phyloP scores from a whole-genome alignment of 164 flowering plant species.

The Chloranthus sessilifolius region DNA sequence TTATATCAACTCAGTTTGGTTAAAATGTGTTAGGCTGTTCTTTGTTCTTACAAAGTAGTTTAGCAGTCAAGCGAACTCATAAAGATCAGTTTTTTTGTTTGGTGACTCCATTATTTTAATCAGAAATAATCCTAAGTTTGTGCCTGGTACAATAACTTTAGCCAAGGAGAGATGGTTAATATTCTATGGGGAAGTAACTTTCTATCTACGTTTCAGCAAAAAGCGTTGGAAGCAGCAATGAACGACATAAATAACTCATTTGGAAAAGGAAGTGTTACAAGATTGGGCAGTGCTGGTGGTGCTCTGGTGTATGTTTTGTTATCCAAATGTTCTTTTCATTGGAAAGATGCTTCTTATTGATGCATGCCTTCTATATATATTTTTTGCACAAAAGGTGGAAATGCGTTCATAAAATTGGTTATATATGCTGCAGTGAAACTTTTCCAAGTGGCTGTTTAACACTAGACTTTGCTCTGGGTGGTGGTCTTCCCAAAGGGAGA shows the following conservation, averaged over 20 bases:
- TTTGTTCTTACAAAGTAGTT: too few species aligned
- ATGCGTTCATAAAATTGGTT: conserved; percentile 4
- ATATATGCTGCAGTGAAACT: conserved; percentile 65
- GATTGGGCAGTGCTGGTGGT: conserved; percentile 99
- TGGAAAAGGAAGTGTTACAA: conserved; percentile 97
- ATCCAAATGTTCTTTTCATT: conserved; percentile 2
- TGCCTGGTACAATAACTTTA: too few species aligned
- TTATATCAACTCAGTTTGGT: too few species aligned
- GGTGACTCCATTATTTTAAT: too few species aligned
- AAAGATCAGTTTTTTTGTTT: too few species aligned
- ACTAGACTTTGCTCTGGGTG: conserved; percentile 89
- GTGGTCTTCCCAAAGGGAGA: conserved; percentile 97
- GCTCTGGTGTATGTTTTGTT: conserved; percentile 74
- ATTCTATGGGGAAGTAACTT: too few species aligned
- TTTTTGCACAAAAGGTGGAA: neutral
- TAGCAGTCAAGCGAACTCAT: too few species aligned
- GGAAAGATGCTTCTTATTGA: neutral
- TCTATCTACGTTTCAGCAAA: conserved; percentile 54
- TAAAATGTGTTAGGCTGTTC: too few species aligned
- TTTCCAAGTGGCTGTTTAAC: conserved; percentile 99
- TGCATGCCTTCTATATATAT: conserved; percentile 4
- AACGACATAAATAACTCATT: conserved; percentile 89
- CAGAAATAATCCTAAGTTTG: too few species aligned
- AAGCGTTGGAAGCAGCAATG: conserved; percentile 97
- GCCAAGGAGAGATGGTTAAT: too few species aligned